These are phyloP conservation scores for Logfia minima DNA, from an alignment of 129 eudicot species.

Conservation along the genomic window DNA sequence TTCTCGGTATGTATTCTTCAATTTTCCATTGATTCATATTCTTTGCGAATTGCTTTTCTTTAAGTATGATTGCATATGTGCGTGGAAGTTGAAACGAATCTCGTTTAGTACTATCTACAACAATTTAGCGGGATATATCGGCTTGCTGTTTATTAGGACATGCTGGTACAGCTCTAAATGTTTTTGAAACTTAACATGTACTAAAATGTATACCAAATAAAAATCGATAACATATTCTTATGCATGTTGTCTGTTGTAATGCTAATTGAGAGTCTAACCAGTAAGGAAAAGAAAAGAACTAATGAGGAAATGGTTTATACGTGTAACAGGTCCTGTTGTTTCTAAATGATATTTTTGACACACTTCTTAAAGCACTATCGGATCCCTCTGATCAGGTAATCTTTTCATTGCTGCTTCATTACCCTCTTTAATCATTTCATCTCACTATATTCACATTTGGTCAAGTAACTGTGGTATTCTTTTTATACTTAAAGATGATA, in stretches of 20 bases:
- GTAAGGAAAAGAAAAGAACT: neutral
- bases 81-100: neutral
- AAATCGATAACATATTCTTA: neutral
- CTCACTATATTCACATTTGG: neutral
- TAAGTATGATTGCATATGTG: neutral
- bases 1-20: neutral
- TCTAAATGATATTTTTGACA: constrained; percentile 80
- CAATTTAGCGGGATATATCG: neutral
- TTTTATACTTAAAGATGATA: neutral
- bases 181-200: neutral
- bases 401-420: constrained; percentile 22
- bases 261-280: constrained; percentile 2
- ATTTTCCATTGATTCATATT: neutral
- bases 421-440: constrained; percentile 5
- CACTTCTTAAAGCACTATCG: constrained; percentile 85
- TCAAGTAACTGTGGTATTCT: neutral
- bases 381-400: constrained; percentile 95
- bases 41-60: neutral
- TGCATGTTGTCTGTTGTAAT: constrained; percentile 22
- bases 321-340: constrained; percentile 71
- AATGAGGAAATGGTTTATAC: constrained; percentile 22
- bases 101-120: neutral
- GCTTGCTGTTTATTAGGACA: neutral
- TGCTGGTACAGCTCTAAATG: neutral
- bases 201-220: neutral